Evolutionary conservation across 1,139 yeast species (phyloP).

Genomic region (Hemisphaericaspora xylofermentans): DNA sequence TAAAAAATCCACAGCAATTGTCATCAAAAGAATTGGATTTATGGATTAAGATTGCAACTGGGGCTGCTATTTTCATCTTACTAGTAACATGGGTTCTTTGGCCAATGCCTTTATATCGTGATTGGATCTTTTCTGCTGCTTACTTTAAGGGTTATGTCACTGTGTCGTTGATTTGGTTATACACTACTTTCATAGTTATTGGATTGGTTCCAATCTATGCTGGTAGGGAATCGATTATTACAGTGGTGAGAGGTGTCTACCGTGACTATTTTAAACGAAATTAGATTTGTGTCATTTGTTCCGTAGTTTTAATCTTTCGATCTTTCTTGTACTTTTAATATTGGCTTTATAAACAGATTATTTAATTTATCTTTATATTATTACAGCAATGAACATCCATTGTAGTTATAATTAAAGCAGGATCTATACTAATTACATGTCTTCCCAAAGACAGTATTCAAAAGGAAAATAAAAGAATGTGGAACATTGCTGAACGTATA

Average conservation of each 20-base stretch:
- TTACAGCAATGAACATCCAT: too few species aligned
- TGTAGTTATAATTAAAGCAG: too few species aligned
- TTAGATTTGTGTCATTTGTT: not conserved
- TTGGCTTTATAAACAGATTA: too few species aligned
- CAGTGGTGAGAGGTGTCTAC: slow-evolving; percentile 24
- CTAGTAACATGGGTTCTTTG: slow-evolving; percentile 40
- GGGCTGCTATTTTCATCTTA: slow-evolving; percentile 25
- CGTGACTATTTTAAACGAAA: slow-evolving; percentile 16
- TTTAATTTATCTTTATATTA: too few species aligned
- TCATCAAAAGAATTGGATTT: slow-evolving; percentile 16
- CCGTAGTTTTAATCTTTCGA: not conserved
- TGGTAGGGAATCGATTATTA: slow-evolving; percentile 29
- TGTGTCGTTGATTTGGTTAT: slow-evolving; percentile 40
- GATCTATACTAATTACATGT: too few species aligned
- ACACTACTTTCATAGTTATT: slow-evolving; percentile 28
- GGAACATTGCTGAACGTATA: too few species aligned
- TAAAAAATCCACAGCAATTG: slow-evolving; percentile 7
- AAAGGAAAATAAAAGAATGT: too few species aligned
- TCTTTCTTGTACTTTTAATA: not conserved
- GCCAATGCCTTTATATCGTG: slow-evolving; percentile 49
- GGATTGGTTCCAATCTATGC: slow-evolving; percentile 40
- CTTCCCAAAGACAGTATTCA: too few species aligned
- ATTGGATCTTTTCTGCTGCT: slow-evolving; percentile 38
- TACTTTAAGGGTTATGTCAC: slow-evolving; percentile 44
- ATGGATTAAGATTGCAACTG: slow-evolving; percentile 31